Evolutionary conservation across 352 stramenopile species (phyloP), one percentile per base, ranked within the genome.

Genomic region (Elongisporangium senticosum): DNA sequence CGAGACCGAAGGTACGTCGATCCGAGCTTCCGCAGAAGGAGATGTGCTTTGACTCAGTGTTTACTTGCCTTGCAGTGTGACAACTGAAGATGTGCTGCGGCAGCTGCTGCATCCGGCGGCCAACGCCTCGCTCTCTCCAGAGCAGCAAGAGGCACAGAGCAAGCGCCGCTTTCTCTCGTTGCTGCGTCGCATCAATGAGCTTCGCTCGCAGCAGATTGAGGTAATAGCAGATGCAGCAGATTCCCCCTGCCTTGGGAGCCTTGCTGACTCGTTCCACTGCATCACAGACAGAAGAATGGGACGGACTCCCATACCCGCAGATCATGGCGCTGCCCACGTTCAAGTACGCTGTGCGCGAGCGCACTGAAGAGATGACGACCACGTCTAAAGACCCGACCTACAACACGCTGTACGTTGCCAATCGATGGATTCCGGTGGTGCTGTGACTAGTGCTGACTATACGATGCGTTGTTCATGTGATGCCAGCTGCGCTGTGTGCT

Each of bases 401-500:
- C 69, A 93, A 90, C 65, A 83, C 79, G 7, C 65, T 86, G 55
- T 72, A 56, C 50, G 67, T 67, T 19, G 13, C 39, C 7, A 13
- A 3, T 61, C 14, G 6, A 13, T 54, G 39, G 14, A 11, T 49
- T 26, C 40, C 37, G 15, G 8, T 48, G 19, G 14, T 40, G 19
- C 19, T 21, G 23, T 5, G 21, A 33, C 37, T 23, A 4, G 49
- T 2, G n/a, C 54, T 53, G 22, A 49, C 11, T 5, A 4, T 33
- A 14, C 51, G 11, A 13, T 33, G 14, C 53, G 11, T 28, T 14
- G 1, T 53, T n/a, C n/a, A n/a, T n/a, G n/a, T n/a, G n/a, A n/a
- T n/a, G n/a, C n/a, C n/a, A 75, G 69, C 28, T 96, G 86, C 62
- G 74, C 83, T n/a, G 79, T 96, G 49, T 96, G 86, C 67, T 87